Evolutionary conservation across 106 monocot species (phyloP).

Genomic region (Triglochin maritima): DNA sequence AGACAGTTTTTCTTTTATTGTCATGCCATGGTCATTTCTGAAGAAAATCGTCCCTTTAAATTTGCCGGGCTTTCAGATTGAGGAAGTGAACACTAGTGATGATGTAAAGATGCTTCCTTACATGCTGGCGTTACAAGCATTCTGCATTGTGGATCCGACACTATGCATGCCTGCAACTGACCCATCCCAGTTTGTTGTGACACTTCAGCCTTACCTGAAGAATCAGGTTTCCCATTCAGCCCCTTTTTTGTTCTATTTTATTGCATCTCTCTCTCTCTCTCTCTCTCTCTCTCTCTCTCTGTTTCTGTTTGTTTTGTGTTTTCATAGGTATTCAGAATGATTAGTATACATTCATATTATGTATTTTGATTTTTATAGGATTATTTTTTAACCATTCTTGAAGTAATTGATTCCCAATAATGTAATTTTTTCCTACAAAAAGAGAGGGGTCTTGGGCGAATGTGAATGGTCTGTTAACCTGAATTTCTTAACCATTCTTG

Average conservation of each 20-base stretch:
- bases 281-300: background rate
- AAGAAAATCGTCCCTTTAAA: background rate
- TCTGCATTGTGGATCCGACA: constrained; percentile 91
- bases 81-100: constrained; percentile 63
- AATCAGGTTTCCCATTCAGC: constrained; percentile 48
- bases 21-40: background rate
- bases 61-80: constrained; percentile 42
- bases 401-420: too few relatives aligned
- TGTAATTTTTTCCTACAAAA: too few relatives aligned
- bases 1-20: background rate
- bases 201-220: constrained; percentile 95
- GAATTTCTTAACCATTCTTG: too few relatives aligned
- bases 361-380: too few relatives aligned
- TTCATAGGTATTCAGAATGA: too few relatives aligned
- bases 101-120: constrained; percentile 87
- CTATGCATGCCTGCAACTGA: constrained; percentile 82
- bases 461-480: too few relatives aligned
- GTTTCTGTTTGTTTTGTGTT: too few relatives aligned
- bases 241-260: background rate
- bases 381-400: too few relatives aligned
- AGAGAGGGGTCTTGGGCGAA: too few relatives aligned
- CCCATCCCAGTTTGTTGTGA: constrained; percentile 89
- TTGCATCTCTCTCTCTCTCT: background rate
- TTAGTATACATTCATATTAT: too few relatives aligned
- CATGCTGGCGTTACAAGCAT: constrained; percentile 86